phyloP scores from a whole-genome alignment of 495 filamentous ascomycete genomes.

The Cryomyces minteri region DNA sequence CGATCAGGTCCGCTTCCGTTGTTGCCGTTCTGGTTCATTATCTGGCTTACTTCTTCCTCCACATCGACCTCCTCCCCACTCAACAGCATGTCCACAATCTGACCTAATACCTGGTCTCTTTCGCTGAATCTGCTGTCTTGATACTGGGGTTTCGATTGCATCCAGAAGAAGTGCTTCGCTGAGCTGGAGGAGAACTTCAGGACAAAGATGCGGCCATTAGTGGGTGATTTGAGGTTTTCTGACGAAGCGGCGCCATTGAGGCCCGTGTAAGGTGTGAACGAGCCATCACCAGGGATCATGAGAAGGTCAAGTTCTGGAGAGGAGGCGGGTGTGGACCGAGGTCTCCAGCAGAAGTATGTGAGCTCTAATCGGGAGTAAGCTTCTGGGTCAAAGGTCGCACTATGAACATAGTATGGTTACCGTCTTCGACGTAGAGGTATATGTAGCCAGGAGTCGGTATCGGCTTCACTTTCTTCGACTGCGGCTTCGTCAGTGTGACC shows the following conservation, averaged over 20 bases:
- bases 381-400: not conserved
- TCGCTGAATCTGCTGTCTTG: slow-evolving; percentile 62
- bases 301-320: slow-evolving; percentile 66
- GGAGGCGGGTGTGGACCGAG: slow-evolving; percentile 38
- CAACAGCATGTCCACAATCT: slow-evolving; percentile 65
- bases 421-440: slow-evolving; percentile 89
- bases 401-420: slow-evolving; percentile 18
- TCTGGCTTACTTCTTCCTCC: slow-evolving; percentile 48
- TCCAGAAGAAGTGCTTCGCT: slow-evolving; percentile 83
- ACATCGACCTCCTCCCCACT: slow-evolving; percentile 86
- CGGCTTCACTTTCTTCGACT: slow-evolving; percentile 46
- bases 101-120: slow-evolving; percentile 61
- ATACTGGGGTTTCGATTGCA: slow-evolving; percentile 68
- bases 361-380: slow-evolving; percentile 33
- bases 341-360: slow-evolving; percentile 92
- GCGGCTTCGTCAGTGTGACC: not conserved
- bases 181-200: slow-evolving; percentile 92
- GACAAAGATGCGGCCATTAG: slow-evolving; percentile 79
- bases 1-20: slow-evolving; percentile 25
- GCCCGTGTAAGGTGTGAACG: slow-evolving; percentile 57
- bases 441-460: slow-evolving; percentile 64
- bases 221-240: slow-evolving; percentile 37
- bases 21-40: slow-evolving; percentile 26
- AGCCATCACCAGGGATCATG: slow-evolving; percentile 78
- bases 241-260: slow-evolving; percentile 19